phyloP scores from a whole-genome alignment of 768 basidiomycete species.

The Tulasnella sp. region DNA sequence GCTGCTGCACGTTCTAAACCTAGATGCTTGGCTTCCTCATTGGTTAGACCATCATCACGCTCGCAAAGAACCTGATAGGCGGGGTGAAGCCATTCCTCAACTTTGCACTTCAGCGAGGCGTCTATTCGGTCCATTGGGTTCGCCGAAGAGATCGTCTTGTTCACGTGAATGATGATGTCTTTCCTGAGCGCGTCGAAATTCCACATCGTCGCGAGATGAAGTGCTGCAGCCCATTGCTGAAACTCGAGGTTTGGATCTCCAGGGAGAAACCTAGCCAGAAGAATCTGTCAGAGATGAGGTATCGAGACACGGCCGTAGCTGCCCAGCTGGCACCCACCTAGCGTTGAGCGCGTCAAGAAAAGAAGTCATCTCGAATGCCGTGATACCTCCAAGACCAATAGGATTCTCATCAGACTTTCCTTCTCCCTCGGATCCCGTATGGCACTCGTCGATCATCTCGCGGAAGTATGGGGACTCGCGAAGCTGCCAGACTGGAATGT shows the following conservation, averaged over 20 bases:
- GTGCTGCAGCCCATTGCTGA: not conserved
- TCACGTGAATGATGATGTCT: not conserved
- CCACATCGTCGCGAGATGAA: slow-evolving; percentile 26
- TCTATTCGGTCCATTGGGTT: slow-evolving; percentile 12
- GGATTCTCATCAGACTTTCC: slow-evolving; percentile 13
- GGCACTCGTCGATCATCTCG: not conserved
- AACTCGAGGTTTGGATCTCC: not conserved
- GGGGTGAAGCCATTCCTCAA: slow-evolving; percentile 19
- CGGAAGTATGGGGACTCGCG: not conserved
- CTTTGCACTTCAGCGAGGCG: slow-evolving; percentile 2
- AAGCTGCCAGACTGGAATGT: not conserved
- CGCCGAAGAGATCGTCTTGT: not conserved
- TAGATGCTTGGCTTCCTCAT: not conserved
- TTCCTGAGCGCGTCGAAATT: slow-evolving; percentile 6
- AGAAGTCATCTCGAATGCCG: not conserved
- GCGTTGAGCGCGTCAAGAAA: slow-evolving; percentile 1
- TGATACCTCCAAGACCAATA: slow-evolving; percentile 1
- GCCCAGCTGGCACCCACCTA: not conserved
- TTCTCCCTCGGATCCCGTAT: slow-evolving; percentile 1
- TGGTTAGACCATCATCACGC: not conserved
- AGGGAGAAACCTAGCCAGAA: not conserved
- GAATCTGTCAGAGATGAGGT: not conserved
- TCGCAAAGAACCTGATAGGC: slow-evolving; percentile 11
- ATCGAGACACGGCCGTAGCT: no score
- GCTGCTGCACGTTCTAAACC: not conserved